Evolutionary conservation across 2,329 filamentous ascomycete species (phyloP).

Genomic region (Macroventuria anomochaeta): DNA sequence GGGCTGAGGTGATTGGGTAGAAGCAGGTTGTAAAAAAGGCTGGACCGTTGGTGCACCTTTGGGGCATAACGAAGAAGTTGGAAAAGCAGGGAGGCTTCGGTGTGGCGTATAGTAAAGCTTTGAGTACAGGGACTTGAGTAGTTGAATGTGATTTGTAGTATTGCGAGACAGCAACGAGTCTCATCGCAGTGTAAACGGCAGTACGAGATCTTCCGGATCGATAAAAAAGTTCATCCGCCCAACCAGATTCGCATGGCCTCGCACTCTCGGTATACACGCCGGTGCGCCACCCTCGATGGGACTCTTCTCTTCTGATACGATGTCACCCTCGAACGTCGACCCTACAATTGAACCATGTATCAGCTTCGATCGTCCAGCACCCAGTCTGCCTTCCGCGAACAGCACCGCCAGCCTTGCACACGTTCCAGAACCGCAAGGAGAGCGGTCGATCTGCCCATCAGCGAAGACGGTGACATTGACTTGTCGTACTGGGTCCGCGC

Average conservation of each 20-base stretch:
- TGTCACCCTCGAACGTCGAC: slow-evolving; percentile 16
- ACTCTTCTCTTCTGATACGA: slow-evolving; percentile 5
- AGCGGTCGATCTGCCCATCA: slow-evolving; percentile 19
- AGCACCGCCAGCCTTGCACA: slow-evolving; percentile 17
- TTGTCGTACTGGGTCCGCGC: slow-evolving; percentile 1
- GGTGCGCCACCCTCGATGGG: slow-evolving; percentile 10
- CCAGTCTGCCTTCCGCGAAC: slow-evolving; percentile 10
- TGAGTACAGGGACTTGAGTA: no score
- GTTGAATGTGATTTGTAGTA: no score
- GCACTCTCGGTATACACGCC: slow-evolving; percentile 16
- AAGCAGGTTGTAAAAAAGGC: no score
- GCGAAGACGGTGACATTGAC: slow-evolving; percentile 20
- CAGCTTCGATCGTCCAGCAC: slow-evolving; percentile 7
- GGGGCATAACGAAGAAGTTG: no score
- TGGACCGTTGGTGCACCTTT: no score
- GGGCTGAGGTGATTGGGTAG: no score
- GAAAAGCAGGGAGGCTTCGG: no score
- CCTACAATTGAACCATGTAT: slow-evolving; percentile 26
- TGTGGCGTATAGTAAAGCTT: no score
- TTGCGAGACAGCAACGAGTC: no score
- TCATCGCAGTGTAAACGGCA: slow-evolving; percentile 10
- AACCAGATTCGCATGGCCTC: slow-evolving; percentile 17
- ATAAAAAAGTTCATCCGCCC: slow-evolving; percentile 19
- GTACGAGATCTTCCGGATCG: slow-evolving; percentile 10
- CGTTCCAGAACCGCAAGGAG: slow-evolving; percentile 22